Evolutionary conservation across 2,329 filamentous ascomycete species (phyloP).

Genomic region (Colletotrichum liaoningense): DNA sequence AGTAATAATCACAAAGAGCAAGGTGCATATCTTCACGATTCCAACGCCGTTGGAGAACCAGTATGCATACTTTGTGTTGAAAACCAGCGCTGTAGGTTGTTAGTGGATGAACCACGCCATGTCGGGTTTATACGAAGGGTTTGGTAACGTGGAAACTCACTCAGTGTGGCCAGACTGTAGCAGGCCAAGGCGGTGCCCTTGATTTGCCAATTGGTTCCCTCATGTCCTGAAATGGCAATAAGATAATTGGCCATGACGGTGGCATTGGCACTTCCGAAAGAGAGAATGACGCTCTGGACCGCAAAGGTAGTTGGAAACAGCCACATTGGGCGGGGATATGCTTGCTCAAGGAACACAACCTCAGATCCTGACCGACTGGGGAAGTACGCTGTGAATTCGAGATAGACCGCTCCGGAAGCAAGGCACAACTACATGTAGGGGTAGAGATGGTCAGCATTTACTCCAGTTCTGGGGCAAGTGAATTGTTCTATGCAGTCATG

Average conservation of each 20-base stretch:
- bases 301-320: slow-evolving; percentile 74
- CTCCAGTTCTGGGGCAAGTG: background rate
- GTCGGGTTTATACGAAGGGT: too few relatives aligned
- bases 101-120: background rate
- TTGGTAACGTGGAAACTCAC: too few relatives aligned
- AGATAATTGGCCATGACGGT: slow-evolving; percentile 72
- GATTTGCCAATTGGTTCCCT: slow-evolving; percentile 69
- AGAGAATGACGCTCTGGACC: slow-evolving; percentile 70
- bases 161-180: slow-evolving; percentile 63
- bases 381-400: slow-evolving; percentile 75
- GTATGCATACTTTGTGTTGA: slow-evolving; percentile 66
- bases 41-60: slow-evolving; percentile 67
- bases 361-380: slow-evolving; percentile 74
- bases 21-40: slow-evolving; percentile 64
- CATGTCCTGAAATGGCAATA: slow-evolving; percentile 64
- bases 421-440: slow-evolving; percentile 59
- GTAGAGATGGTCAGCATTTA: background rate
- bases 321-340: slow-evolving; percentile 71
- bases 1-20: slow-evolving; percentile 19
- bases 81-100: slow-evolving; percentile 2
- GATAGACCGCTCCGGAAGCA: slow-evolving; percentile 65
- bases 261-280: slow-evolving; percentile 74
- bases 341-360: slow-evolving; percentile 76
- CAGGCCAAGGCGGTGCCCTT: slow-evolving; percentile 75
- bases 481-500: too few relatives aligned